Evolutionary conservation across 1,139 yeast genomes (phyloP).

Genomic region (Hemisphaericaspora lyxosophila): DNA sequence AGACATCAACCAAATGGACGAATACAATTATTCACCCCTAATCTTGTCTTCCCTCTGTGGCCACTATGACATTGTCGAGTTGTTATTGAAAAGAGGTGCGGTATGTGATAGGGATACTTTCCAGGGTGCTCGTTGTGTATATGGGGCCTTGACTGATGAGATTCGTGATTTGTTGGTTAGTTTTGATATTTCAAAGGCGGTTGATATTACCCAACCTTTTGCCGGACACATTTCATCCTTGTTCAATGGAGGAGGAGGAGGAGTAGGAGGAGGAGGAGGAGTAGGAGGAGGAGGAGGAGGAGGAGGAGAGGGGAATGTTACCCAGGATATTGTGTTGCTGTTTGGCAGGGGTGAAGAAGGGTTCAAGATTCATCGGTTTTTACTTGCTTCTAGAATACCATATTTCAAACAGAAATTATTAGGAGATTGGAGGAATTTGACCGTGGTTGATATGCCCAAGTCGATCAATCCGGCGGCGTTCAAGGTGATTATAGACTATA

Average conservation of each 20-base stretch:
- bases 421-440: conserved; percentile 24
- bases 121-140: conserved; percentile 77
- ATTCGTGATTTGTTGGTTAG: conserved; percentile 59
- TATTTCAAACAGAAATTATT: conserved; percentile 26
- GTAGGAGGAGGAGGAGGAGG: conserved; percentile 26
- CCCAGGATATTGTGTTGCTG: conserved; percentile 39
- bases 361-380: conserved; percentile 39
- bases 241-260: conserved; percentile 27
- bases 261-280: conserved; percentile 21
- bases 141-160: conserved; percentile 71
- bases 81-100: conserved; percentile 64
- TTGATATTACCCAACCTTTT: conserved; percentile 71
- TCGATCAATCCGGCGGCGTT: conserved; percentile 28
- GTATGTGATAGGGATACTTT: conserved; percentile 76
- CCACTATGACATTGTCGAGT: conserved; percentile 58
- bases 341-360: conserved; percentile 16
- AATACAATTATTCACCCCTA: conserved; percentile 74
- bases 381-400: conserved; percentile 39
- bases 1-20: conserved; percentile 63
- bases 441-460: conserved; percentile 24
- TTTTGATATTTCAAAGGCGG: conserved; percentile 67
- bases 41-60: conserved; percentile 76
- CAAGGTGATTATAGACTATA: conserved; percentile 44
- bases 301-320: conserved; percentile 21
- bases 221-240: conserved; percentile 65